These are phyloP conservation scores for Kentomonas sorsogonicus DNA, from an alignment of 208 protist species.

Conservation along the genomic window DNA sequence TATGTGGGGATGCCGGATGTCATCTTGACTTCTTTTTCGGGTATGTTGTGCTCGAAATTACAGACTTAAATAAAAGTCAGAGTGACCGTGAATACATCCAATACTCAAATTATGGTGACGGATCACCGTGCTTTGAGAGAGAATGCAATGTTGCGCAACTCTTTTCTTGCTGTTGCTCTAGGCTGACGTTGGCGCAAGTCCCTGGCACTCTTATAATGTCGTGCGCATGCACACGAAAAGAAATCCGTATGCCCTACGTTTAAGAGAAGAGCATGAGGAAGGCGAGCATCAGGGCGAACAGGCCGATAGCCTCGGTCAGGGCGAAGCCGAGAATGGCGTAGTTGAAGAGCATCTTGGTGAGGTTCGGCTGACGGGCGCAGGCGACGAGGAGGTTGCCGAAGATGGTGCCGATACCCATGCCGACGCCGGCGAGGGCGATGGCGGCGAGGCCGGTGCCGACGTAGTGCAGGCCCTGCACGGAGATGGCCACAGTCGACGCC, in stretches of 20 bases:
- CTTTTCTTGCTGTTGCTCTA: slow-evolving; percentile 51
- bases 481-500: slow-evolving; percentile 62
- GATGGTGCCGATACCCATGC: slow-evolving; percentile 67
- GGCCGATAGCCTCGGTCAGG: slow-evolving; percentile 80
- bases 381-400: slow-evolving; percentile 63
- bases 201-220: slow-evolving; percentile 41
- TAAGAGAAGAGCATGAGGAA: slow-evolving; percentile 90
- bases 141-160: neutral
- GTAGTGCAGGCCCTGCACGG: slow-evolving; percentile 70
- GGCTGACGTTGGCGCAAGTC: slow-evolving; percentile 47
- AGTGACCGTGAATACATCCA: slow-evolving; percentile 51
- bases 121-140: neutral
- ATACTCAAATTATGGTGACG: slow-evolving; percentile 45
- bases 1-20: neutral
- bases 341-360: slow-evolving; percentile 79
- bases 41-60: slow-evolving; percentile 64
- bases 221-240: slow-evolving; percentile 60
- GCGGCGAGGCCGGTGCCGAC: slow-evolving; percentile 71
- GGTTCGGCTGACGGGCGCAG: slow-evolving; percentile 70
- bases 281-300: slow-evolving; percentile 82
- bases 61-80: slow-evolving; percentile 70
- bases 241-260: slow-evolving; percentile 24
- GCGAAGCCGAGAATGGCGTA: slow-evolving; percentile 82
- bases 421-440: slow-evolving; percentile 64
- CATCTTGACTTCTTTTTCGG: slow-evolving; percentile 58